Evolutionary conservation across 176 grass and related monocot genomes (phyloP), one percentile per base, ranked within the genome.

Genomic region (Puccinellia tenuiflora): DNA sequence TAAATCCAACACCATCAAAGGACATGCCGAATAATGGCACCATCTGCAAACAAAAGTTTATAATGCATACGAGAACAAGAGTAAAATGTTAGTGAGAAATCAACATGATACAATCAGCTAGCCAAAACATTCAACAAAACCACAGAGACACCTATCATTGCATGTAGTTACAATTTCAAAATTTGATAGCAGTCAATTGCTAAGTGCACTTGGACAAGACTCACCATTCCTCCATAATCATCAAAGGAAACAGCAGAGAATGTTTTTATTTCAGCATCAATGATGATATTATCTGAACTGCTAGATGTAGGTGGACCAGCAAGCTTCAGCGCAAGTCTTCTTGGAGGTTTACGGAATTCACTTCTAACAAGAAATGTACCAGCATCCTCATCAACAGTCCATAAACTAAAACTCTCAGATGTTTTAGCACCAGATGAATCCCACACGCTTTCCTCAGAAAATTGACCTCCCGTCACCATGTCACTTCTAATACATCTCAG

Each of bases 171-270:
- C 39, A 20, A 77, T 81, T 25, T 68, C 73, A 67, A 81, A 79
- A 20, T 17, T 70, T 61, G 72, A 80, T 50, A 80, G 13, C 66
- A 68, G 0, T 56, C 39, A 7, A 37, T 21, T 76, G 68, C 39
- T 60, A 82, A 82, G 29, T 81, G 56, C 42, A 86, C 16, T 60
- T 72, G 9, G n/a, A 67, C 14, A 83, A 71, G 43, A 45, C 82
- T 98, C 77, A 98, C 96, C 90, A 95, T 77, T 85, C 96, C 96
- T 48, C 96, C 96, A 78, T 90, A 95, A 88, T 98, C 96, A 91
- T 98, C 96, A 88, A 93, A 95, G 52, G 91, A 90, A 84, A 90
- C 90, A 7, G 92, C 92, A 90, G 96, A 95, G 75, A 98, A 89
- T 25, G 90, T 77, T 81, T 93, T 95, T 50, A 98, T 89, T 86